These are phyloP conservation scores for Lachnellula cervina DNA, from an alignment of 2,329 filamentous ascomycete species.

Conservation along the genomic window DNA sequence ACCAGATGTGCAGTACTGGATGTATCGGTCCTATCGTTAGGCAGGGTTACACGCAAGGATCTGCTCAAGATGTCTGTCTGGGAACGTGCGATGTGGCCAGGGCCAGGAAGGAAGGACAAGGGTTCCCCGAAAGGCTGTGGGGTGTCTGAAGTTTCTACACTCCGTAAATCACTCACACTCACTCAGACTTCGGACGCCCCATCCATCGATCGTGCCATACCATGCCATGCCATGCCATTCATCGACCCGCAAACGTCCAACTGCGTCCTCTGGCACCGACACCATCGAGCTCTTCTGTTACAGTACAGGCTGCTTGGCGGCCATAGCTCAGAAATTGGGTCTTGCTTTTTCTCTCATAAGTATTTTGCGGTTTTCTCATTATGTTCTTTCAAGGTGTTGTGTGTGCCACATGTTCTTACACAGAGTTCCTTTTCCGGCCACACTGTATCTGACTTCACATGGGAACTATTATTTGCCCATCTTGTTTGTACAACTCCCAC, in stretches of 20 bases:
- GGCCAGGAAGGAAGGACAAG: not conserved
- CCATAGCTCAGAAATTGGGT: conserved; percentile 19
- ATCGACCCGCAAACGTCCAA: conserved; percentile 9
- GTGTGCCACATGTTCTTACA: conserved; percentile 10
- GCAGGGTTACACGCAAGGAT: not conserved
- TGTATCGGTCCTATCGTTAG: not conserved
- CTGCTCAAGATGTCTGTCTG: not conserved
- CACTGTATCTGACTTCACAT: conserved; percentile 7
- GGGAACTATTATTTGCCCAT: conserved; percentile 5
- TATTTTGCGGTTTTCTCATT: conserved; percentile 17
- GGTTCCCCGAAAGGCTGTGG: conserved; percentile 3
- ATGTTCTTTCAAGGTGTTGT: conserved; percentile 6
- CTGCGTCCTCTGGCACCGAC: conserved; percentile 14
- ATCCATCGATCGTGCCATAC: conserved; percentile 11
- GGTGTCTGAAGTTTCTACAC: conserved; percentile 9
- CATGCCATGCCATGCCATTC: not conserved
- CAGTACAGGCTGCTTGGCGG: conserved; percentile 23
- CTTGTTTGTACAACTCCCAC: conserved; percentile 2
- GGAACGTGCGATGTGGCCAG: not conserved
- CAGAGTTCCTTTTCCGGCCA: conserved; percentile 21
- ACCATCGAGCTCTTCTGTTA: conserved; percentile 10
- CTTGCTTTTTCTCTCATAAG: conserved; percentile 18
- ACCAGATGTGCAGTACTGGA: not conserved
- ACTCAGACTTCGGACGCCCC: conserved; percentile 17
- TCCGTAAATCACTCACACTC: conserved; percentile 1